Evolutionary conservation across 2,329 filamentous ascomycete genomes (phyloP).

Genomic region (Phyllosticta citrichinensis): DNA sequence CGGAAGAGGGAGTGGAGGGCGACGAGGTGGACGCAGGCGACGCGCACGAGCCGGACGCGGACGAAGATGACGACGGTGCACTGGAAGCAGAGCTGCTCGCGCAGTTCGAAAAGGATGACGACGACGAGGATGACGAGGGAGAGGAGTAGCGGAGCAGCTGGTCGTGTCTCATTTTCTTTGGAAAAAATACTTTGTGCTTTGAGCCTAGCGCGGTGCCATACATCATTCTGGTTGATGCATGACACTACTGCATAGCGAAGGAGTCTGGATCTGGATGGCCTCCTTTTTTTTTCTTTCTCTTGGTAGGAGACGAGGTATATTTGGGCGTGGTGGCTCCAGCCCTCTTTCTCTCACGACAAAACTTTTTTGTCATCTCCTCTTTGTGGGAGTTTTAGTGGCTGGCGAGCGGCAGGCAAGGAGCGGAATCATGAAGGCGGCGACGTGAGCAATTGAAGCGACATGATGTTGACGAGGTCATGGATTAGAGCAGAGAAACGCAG

Average conservation of each 20-base stretch:
- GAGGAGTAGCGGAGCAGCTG: conserved; percentile 22
- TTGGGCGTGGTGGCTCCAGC: neutral
- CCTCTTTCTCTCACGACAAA: neutral
- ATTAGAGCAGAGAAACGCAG: neutral
- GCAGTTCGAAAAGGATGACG: conserved; percentile 25
- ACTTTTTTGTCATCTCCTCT: neutral
- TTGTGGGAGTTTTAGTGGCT: neutral
- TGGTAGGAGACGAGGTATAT: neutral
- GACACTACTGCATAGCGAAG: neutral
- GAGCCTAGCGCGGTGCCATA: neutral
- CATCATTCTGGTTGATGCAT: neutral
- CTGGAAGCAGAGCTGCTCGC: conserved; percentile 36
- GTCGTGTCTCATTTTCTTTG: neutral
- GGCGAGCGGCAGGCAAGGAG: neutral
- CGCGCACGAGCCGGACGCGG: conserved; percentile 23
- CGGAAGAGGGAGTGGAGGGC: conserved; percentile 26
- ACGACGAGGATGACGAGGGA: conserved; percentile 15
- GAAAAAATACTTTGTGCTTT: neutral
- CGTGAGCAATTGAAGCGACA: neutral
- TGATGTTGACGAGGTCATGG: neutral
- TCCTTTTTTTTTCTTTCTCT: neutral
- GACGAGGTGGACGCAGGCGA: conserved; percentile 35
- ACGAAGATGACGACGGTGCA: conserved; percentile 49
- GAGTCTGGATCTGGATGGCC: neutral
- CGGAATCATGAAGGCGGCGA: neutral